phyloP scores from a whole-genome alignment of 805 yeast genomes.

The Hanseniaspora valbyensis region DNA sequence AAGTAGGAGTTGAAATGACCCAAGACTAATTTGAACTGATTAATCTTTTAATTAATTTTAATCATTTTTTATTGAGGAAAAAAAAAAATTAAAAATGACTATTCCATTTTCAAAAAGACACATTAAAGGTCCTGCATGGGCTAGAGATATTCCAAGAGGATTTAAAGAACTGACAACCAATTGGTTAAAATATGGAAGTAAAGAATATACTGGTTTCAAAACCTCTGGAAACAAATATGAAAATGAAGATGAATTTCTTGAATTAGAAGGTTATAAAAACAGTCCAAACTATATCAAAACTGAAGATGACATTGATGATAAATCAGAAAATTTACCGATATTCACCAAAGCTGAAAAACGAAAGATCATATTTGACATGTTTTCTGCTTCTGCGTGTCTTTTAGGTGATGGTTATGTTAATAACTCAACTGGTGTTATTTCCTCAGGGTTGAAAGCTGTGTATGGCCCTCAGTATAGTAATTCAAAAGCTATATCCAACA shows the following conservation, averaged over 20 bases:
- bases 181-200: slow-evolving; percentile 6
- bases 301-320: slow-evolving; percentile 5
- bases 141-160: slow-evolving; percentile 44
- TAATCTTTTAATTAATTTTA: too few species aligned
- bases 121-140: slow-evolving; percentile 18
- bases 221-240: background rate
- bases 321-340: background rate
- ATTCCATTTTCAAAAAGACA: slow-evolving; percentile 17
- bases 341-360: slow-evolving; percentile 4
- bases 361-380: slow-evolving; percentile 9
- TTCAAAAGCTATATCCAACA: slow-evolving; percentile 65
- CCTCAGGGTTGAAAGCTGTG: slow-evolving; percentile 57
- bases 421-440: slow-evolving; percentile 69
- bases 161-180: slow-evolving; percentile 25
- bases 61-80: too few species aligned
- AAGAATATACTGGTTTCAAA: slow-evolving; percentile 7
- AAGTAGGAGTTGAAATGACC: too few species aligned
- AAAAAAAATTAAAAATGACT: background rate
- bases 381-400: slow-evolving; percentile 26
- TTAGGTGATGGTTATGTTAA: slow-evolving; percentile 91
- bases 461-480: slow-evolving; percentile 54
- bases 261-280: slow-evolving; percentile 6
- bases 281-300: slow-evolving; percentile 7
- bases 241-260: background rate
- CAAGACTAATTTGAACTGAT: too few species aligned